Conservation (phyloP, 257 asterid species). For the Nicotiana undulata region DNA sequence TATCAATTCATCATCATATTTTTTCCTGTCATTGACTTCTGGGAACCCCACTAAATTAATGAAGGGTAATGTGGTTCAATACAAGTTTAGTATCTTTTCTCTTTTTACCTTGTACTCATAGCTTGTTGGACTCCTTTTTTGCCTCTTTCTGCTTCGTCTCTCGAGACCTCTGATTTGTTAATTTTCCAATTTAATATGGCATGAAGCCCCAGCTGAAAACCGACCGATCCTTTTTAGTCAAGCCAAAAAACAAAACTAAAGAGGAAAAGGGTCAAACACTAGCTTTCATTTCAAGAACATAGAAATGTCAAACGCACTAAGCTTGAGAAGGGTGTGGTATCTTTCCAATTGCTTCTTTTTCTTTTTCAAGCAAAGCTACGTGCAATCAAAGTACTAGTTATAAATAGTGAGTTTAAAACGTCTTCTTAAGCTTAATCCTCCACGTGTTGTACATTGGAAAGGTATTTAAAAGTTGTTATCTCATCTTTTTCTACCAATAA, state of each 20-base stretch:
- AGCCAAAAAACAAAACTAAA: slow-evolving; percentile 14
- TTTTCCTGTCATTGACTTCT: slow-evolving; percentile 20
- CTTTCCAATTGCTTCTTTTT: slow-evolving; percentile 13
- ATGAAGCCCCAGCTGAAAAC: slow-evolving; percentile 8
- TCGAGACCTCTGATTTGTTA: slow-evolving; percentile 16
- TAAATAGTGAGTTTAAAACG: neutral
- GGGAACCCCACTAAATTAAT: neutral
- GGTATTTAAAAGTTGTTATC: neutral
- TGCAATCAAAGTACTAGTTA: neutral
- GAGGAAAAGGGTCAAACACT: slow-evolving; percentile 11
- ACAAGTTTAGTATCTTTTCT: slow-evolving; percentile 19
- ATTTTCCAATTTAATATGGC: slow-evolving; percentile 14
- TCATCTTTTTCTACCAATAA: neutral
- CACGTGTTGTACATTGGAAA: slow-evolving; percentile 12
- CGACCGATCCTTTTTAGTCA: slow-evolving; percentile 18
- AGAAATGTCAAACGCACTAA: slow-evolving; percentile 23
- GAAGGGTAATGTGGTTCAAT: neutral
- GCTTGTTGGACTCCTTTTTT: slow-evolving; percentile 20
- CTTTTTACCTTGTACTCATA: neutral
- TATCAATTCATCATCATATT: slow-evolving; percentile 15
- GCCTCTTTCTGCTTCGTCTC: slow-evolving; percentile 8
- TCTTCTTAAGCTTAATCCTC: slow-evolving; percentile 12
- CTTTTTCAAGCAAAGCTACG: slow-evolving; percentile 26
- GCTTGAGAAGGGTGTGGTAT: neutral
- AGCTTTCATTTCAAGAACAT: neutral